These are phyloP conservation scores for Dentipellis sp. DNA, from an alignment of 768 basidiomycete genomes.

Conservation along the genomic window DNA sequence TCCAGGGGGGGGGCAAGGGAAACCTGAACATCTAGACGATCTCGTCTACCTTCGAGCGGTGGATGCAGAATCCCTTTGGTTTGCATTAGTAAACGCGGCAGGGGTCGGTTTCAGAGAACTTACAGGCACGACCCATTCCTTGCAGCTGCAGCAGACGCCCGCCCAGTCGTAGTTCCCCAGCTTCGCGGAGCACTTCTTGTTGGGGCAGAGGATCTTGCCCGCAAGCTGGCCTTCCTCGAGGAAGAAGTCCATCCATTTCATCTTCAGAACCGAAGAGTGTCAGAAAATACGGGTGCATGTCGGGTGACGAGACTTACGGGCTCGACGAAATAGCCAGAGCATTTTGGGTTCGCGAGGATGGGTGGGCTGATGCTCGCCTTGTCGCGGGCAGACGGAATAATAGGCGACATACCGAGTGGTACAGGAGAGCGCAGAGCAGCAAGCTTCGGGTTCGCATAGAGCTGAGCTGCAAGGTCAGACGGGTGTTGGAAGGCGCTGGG, in stretches of 20 bases:
- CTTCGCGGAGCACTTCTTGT: conserved; percentile 83
- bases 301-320: conserved; percentile 49
- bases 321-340: conserved; percentile 96
- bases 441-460: conserved; percentile 38
- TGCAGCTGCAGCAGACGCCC: conserved; percentile 84
- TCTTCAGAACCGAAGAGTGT: conserved; percentile 25
- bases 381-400: conserved; percentile 6
- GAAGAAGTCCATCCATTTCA: conserved; percentile 94
- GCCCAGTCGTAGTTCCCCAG: conserved; percentile 98
- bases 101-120: conserved; percentile 19
- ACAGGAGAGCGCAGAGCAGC: conserved; percentile 33
- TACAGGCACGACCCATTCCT: conserved; percentile 88
- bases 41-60: conserved; percentile 47
- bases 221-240: conserved; percentile 66
- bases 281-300: not conserved
- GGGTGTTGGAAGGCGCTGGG: conserved; percentile 17
- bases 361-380: conserved; percentile 37
- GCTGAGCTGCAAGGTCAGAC: conserved; percentile 34
- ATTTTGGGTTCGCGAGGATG: conserved; percentile 69
- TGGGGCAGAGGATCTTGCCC: conserved; percentile 90
- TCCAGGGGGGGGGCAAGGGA: not conserved
- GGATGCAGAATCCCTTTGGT: conserved; percentile 43
- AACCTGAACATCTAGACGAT: conserved; percentile 20
- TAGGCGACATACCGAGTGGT: conserved; percentile 18
- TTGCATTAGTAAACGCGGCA: not conserved